A percentile compares a stretch with the other conserved stretches of the same genome.
phyloP scores from a whole-genome alignment of 116 monocot genomes.

The Trichopus zeylanicus region DNA sequence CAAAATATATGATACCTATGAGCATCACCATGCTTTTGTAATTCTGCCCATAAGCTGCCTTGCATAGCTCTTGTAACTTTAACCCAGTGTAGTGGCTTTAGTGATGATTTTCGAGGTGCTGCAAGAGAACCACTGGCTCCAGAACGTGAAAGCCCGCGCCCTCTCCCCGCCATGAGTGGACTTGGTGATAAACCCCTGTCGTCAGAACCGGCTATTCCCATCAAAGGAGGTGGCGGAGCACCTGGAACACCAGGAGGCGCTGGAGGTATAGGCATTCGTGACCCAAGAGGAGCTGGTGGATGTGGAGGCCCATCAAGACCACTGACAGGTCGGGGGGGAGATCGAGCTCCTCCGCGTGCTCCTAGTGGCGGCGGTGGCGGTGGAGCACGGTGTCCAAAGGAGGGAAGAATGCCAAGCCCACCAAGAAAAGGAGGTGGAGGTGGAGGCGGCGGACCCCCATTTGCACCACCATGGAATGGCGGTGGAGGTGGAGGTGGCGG shows the following conservation, averaged over 20 bases:
- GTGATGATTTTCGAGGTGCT: not conserved
- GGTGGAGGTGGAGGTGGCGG: not conserved
- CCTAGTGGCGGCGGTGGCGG: constrained; percentile 15
- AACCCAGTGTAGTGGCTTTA: constrained; percentile 12
- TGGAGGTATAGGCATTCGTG: constrained; percentile 11
- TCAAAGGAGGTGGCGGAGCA: constrained; percentile 28
- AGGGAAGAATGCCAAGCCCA: constrained; percentile 12
- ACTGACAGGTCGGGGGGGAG: constrained; percentile 14
- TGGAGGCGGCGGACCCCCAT: too few relatives aligned
- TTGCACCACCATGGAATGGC: too few relatives aligned
- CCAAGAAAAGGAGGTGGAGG: too few relatives aligned
- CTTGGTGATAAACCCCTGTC: constrained; percentile 13
- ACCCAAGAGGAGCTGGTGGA: constrained; percentile 31
- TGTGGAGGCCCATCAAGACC: constrained; percentile 17
- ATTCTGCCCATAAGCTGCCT: constrained; percentile 14
- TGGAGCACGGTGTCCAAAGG: constrained; percentile 1
- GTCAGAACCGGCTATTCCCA: constrained; percentile 1
- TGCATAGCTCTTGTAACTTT: constrained; percentile 13
- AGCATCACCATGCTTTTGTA: constrained; percentile 5
- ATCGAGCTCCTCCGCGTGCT: not conserved
- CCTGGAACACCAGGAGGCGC: constrained; percentile 22
- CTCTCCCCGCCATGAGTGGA: constrained; percentile 22
- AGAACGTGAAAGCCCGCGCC: constrained; percentile 35
- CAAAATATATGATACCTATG: not conserved
- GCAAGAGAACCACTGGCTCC: constrained; percentile 8